Evolutionary conservation across 1,284 basidiomycete species (phyloP), one percentile per base, ranked within the genome.

Genomic region (Leccinum griseonigrum): DNA sequence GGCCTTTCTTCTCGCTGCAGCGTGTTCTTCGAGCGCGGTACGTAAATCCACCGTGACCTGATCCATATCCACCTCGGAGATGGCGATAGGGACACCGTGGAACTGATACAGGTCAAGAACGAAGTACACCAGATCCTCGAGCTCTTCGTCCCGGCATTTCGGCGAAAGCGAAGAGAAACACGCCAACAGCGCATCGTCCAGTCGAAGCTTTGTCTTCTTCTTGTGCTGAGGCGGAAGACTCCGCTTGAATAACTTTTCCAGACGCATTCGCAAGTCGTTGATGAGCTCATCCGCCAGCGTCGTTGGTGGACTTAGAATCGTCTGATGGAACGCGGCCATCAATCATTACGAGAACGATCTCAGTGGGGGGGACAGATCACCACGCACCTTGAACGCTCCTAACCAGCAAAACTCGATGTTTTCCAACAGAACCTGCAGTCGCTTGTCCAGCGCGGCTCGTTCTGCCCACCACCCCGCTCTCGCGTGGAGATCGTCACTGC

Each of bases 381-480:
- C 79, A 58, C 68, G 40, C 56, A 94, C 95, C 85, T 98, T 98
- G 85, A 98, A 98, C 26, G 91, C 95, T 2, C 97, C 97, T 3
- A 99, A 81, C 97, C 97, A 99, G 69, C 91, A 94, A 69, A 92
- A 95, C 73, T 99, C 97, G 40, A 99, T 89, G 64, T 88, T 92
- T 64, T 87, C 86, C 31, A 98, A 76, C 9, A 99, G 78, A 38
- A 86, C 84, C 56, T 86, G 80, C 71, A 99, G 74, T 31, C 94
- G 83, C 55, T 79, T 81, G 71, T 99, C 96, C 32, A 99, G 81
- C 31, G 82, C 83, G 51, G 82, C 79, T 11, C 95, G 83, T 57
- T 88, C 83, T 43, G 84, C 85, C 97, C 97, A 99, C 97, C 97
- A 98, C 2, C 80, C 81, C 1, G 83, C 78, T 60, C 85, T 79